Evolutionary conservation across 495 filamentous ascomycete genomes (phyloP), one percentile per base, ranked within the genome.

Genomic region (Achaetomiella virescens): DNA sequence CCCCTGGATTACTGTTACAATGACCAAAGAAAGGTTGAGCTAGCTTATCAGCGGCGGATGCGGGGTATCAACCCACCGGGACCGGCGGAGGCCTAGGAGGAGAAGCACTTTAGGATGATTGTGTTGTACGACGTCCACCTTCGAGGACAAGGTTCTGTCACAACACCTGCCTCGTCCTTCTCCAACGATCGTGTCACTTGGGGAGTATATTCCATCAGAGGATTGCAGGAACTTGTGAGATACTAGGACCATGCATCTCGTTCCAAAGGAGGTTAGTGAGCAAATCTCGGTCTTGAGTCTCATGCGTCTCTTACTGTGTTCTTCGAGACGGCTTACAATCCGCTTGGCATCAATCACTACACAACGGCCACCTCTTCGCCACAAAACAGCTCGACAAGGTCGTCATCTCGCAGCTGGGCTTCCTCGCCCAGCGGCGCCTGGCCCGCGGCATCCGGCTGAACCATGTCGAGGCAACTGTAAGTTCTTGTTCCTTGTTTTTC

Each of bases 381-480:
- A 52, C 17, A 14, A 9, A 50, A 33, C 31, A 97, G 95, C 75
- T 97, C 61, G 93, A 98, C 78, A 98, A 98, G 82, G 89, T 98
- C 72, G 79, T 84, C 63, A 92, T 95, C 68, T 91, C 91, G 27
- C 91, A 96, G 66, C 72, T 95, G 45, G 93, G 95, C 48, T 79
- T 87, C 55, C 79, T 97, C 52, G 93, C 93, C 54, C 93, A 98
- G 75, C 79, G 83, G 38, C 84, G 93, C 51, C 84, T 98, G 37
- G 93, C 93, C 42, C 78, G 93, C 55, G 93, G 93, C 48, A 82
- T 97, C 27, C 85, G 82, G 59, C 74, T 98, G 61, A 98, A 98
- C 69, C 90, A 97, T 75, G 77, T 86, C 21, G 93, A 98, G 75
- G 89, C 93, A 48, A 86, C 81, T 46, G 90, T 95, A 81, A 59